Percentiles rank a stretch among this genome's conserved stretches.
Conservation (phyloP, 2,329 filamentous ascomycete genomes). For the Aspergillus puulaauensis region DNA sequence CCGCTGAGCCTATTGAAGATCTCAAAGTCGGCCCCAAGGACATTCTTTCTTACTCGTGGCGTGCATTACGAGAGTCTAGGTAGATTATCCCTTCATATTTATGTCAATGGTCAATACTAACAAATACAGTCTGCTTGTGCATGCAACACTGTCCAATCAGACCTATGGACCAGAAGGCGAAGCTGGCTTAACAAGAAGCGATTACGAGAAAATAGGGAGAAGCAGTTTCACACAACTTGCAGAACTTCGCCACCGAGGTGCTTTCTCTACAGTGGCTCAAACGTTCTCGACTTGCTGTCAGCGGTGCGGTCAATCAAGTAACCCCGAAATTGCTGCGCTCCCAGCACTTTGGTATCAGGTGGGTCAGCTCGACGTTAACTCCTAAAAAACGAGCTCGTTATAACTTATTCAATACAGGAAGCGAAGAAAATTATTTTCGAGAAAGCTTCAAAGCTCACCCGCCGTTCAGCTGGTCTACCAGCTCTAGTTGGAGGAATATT, state of each 20-base stretch:
- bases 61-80: slow-evolving; percentile 93
- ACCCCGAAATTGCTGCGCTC: slow-evolving; percentile 46
- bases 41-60: slow-evolving; percentile 89
- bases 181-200: slow-evolving; percentile 50
- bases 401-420: slow-evolving; percentile 20
- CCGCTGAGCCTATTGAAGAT: slow-evolving; percentile 61
- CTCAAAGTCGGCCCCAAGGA: slow-evolving; percentile 78
- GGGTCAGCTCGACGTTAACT: slow-evolving; percentile 18
- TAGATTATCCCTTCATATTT: slow-evolving; percentile 36
- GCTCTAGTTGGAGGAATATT: slow-evolving; percentile 81
- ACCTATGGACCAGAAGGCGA: slow-evolving; percentile 47
- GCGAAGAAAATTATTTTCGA: slow-evolving; percentile 69
- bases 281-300: slow-evolving; percentile 83
- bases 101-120: slow-evolving; percentile 21
- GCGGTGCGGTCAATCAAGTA: slow-evolving; percentile 55
- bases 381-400: neutral
- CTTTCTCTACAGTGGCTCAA: slow-evolving; percentile 87
- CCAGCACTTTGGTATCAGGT: slow-evolving; percentile 72
- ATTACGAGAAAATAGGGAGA: slow-evolving; percentile 67
- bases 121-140: slow-evolving; percentile 66
- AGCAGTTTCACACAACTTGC: slow-evolving; percentile 81
- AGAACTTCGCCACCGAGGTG: slow-evolving; percentile 81
- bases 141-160: slow-evolving; percentile 58
- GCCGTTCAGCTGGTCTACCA: slow-evolving; percentile 88
- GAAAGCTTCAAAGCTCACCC: slow-evolving; percentile 76